Evolutionary conservation across 257 asterid genomes (phyloP).

Genomic region (Coffea eugenioides): DNA sequence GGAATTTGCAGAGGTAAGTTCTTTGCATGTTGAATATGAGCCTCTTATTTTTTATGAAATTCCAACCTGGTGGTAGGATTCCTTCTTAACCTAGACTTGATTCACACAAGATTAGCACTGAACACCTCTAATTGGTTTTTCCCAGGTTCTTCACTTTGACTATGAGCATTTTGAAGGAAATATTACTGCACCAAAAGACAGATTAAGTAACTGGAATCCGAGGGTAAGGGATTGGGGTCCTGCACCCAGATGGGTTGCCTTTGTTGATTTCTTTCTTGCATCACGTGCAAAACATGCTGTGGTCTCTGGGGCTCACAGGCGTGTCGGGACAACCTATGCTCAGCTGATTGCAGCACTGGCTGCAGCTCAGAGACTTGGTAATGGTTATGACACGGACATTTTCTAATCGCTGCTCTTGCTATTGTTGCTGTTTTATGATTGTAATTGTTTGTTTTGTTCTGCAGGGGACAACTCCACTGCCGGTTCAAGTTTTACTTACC

Average conservation of each 20-base stretch:
- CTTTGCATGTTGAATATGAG: not conserved
- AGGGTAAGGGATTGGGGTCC: conserved; percentile 94
- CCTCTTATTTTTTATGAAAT: not conserved
- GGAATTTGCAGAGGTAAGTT: conserved; percentile 72
- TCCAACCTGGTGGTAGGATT: not conserved
- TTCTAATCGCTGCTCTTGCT: not conserved
- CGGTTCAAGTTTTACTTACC: conserved; percentile 53
- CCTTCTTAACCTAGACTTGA: not conserved
- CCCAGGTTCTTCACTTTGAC: conserved; percentile 81
- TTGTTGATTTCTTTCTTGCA: conserved; percentile 95
- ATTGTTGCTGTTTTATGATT: not conserved
- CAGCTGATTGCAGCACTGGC: conserved; percentile 92
- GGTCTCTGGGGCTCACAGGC: conserved; percentile 88
- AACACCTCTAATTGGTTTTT: conserved; percentile 20
- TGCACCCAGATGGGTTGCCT: conserved; percentile 99
- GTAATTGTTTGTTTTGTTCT: not conserved
- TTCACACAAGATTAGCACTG: not conserved
- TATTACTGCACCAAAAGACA: conserved; percentile 38
- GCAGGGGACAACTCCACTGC: conserved; percentile 48
- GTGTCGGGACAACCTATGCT: conserved; percentile 89
- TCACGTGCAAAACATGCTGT: conserved; percentile 80
- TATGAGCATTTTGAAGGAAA: conserved; percentile 58
- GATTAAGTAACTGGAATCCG: conserved; percentile 37
- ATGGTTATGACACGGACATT: conserved; percentile 5
- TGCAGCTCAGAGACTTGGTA: conserved; percentile 81